Percentiles rank a stretch among this genome's conserved stretches.
These are phyloP conservation scores for Camellia japonica DNA, from an alignment of 148 eudicot genomes.

Conservation along the genomic window DNA sequence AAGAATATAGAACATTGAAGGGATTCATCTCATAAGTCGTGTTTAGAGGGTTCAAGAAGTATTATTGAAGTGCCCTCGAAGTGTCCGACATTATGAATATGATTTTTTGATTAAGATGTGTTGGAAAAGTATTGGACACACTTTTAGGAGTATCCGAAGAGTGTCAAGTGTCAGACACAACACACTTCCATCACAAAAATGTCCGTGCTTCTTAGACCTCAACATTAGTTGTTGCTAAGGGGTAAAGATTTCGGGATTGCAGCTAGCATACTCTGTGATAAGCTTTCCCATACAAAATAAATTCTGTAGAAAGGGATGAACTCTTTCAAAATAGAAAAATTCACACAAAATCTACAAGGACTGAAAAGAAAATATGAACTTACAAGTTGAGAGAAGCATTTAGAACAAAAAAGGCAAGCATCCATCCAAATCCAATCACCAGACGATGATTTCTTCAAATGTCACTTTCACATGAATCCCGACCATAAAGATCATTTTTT, in stretches of 20 bases:
- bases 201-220: too few species aligned
- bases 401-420: background rate
- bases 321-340: background rate
- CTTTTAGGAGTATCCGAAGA: too few species aligned
- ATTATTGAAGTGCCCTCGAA: too few species aligned
- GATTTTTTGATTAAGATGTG: too few species aligned
- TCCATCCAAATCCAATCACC: background rate
- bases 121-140: too few species aligned
- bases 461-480: background rate
- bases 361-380: background rate
- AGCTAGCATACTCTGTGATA: background rate
- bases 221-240: background rate
- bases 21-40: too few species aligned
- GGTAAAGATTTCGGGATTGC: background rate
- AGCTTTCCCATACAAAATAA: background rate
- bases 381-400: conserved; percentile 3
- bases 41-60: too few species aligned
- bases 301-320: background rate
- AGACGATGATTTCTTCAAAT: background rate
- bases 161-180: too few species aligned
- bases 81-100: too few species aligned
- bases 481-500: background rate
- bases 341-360: background rate
- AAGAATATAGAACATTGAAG: too few species aligned
- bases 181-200: too few species aligned